Evolutionary conservation across 371 early-diverging fungal species (phyloP), one percentile per base, ranked within the genome.

Genomic region (Paramicrosporidium saccamoebae): DNA sequence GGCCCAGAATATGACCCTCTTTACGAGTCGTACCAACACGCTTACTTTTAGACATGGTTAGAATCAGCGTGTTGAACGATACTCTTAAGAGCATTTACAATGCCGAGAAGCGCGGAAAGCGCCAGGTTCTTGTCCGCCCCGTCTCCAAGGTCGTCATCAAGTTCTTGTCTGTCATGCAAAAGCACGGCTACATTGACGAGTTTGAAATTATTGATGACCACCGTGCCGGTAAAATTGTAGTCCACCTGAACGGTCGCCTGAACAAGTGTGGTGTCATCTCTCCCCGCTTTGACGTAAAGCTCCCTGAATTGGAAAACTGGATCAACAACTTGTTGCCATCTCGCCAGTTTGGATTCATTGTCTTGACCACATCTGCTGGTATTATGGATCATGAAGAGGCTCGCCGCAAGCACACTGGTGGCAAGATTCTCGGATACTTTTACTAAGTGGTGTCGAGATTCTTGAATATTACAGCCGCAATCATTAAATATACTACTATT

Each of bases 251-350:
- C 37, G 97, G 99, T 36, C 77, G 99, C 37, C 52, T 98, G 32
- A 97, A 92, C 79, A 98, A 95, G 72, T 88, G 90, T 49, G 96
- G 96, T 55, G 92, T 90, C 37, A 96, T 97, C 54, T 90, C 88
- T 27, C 97, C 99, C 36, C 77, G 94, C 39, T 97, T 90, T 73
- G 77, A 79, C 60, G 65, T 95, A 53, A 68, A 73, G 60, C 52
- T 79, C 32, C 41, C 51, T 39, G 79, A 86, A 32, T 53, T 97
- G 31, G 96, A 96, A 57, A 77, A 74, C 52, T 94, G 81, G 86
- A 68, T 90, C 37, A 60, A 64, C 50, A 72, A 81, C 57, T 60
- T 98, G 35, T 59, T 97, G 38, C 99, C 97, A 30, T 86, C 96
- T 27, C 88, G 97, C 66, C 96, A 95, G 58, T 95, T 98, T 59